Evolutionary conservation across 768 basidiomycete species (phyloP), one percentile per base, ranked within the genome.

Genomic region (Termitomyces heimii): DNA sequence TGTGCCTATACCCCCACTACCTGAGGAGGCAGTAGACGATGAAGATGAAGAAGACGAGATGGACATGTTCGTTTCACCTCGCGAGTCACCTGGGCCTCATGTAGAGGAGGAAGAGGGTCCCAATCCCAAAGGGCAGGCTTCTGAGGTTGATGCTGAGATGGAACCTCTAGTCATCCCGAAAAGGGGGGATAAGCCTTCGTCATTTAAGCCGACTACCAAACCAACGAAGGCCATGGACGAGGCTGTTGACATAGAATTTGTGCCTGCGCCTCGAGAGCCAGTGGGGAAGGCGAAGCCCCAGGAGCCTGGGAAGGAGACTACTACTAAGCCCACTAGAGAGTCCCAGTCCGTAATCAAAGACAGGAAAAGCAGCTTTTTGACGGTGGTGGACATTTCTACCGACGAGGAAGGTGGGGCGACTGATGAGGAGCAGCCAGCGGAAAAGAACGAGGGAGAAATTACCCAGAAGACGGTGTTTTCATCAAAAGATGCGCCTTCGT

Each of bases 381-480:
- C 71, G 60, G 73, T 78, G 16, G 73, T 78, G 26, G 75, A 78
- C 50, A 71, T 78, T 16, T 75, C 74, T 7, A 73, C 73, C 8
- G 75, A 76, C 39, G 75, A 75, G 34, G 72, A 74, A n/a, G 67
- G 65, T 28, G 66, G 61, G 10, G 58, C 60, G 12, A 60, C 64
- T n/a, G 55, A 61, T n/a, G 59, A 64, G 18, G 62, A 61, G 35
- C 58, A 42, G 7, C 59, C 58, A n/a, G 20, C 39, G 18, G 57
- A 40, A 6, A 20, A 56, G 57, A 53, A 20, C 39, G 31, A 45
- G 22, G 48, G 22, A 14, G 14, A 37, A 40, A n/a, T 37, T 18
- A 40, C 24, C 13, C 56, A 64, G 51, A 58, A 51, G 52, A 54
- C 59, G 45, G 35, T 49, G 42, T 43, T 20, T 8, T 3, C 20